Evolutionary conservation across 495 filamentous ascomycete genomes (phyloP), one percentile per base, ranked within the genome.

Genomic region (Aspergillus baeticus): DNA sequence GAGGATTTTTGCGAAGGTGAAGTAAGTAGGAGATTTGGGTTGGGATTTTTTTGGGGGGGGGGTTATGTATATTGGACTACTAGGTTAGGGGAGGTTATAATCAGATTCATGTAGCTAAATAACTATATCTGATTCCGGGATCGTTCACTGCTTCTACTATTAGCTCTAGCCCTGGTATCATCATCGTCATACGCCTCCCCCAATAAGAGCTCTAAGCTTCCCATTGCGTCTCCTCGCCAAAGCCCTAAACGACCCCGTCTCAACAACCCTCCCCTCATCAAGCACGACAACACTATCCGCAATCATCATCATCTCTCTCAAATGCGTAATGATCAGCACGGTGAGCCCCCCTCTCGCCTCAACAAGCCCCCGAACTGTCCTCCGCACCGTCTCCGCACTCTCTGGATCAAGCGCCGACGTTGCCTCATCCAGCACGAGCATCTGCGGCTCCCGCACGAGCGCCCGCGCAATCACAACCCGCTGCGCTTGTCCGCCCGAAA

Each of bases 401-500:
- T 84, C 81, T 0, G 76, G 77, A 65, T 98, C 94, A 11, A 98
- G 70, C 31, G 84, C 85, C 23, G 84, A 88, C 0, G 94, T 98
- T 4, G 92, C 88, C 68, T 98, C 94, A 57, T 98, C 94, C 11
- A 98, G 68, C 0, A 98, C 80, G 17, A 98, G 65, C 6, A 96
- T 68, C 37, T 78, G 76, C 0, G 91, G 91, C 17, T 77, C 69
- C 0, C 90, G 75, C 3, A 88, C 75, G 1, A 98, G 70, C 4
- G 93, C 92, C 1, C 94, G 74, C 2, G 92, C 91, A 51, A 98
- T 92, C 5, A 86, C 84, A 6, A 98, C 58, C 0, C 91, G 80
- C 63, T 96, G 92, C 2, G 85, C 84, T 62, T 98, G 94, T 0
- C 94, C 94, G 2, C 91, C 92, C 0, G 87, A 90, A 1, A 98